phyloP scores from a whole-genome alignment of 371 early-diverging fungal genomes.

The Apophysomyces trapeziformis region DNA sequence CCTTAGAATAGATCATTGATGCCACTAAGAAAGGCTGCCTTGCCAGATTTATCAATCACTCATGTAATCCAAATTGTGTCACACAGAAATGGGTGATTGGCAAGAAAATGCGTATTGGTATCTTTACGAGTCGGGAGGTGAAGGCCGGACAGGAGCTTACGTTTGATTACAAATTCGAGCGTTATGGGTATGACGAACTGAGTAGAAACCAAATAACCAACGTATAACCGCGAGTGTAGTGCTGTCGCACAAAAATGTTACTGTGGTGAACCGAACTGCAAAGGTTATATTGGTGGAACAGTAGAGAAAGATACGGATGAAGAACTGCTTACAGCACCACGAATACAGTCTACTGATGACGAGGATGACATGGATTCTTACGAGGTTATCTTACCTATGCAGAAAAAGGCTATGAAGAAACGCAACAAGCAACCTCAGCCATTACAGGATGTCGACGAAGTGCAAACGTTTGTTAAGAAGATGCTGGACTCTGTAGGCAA shows the following conservation, averaged over 20 bases:
- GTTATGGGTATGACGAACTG: conserved; percentile 57
- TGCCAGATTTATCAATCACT: conserved; percentile 92
- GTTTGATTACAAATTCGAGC: conserved; percentile 91
- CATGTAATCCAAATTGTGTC: conserved; percentile 87
- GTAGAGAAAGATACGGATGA: conserved; percentile 20
- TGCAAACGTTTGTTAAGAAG: conserved; percentile 63
- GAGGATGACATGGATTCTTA: conserved; percentile 8
- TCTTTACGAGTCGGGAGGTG: conserved; percentile 74
- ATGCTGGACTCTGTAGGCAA: conserved; percentile 64
- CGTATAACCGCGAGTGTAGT: conserved; percentile 36
- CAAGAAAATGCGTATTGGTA: conserved; percentile 74
- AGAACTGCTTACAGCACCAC: conserved; percentile 6
- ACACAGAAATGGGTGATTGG: conserved; percentile 86
- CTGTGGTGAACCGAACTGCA: conserved; percentile 87
- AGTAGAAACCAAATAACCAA: not conserved
- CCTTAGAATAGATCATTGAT: conserved; percentile 71
- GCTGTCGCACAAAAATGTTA: conserved; percentile 88
- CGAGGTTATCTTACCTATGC: conserved; percentile 30
- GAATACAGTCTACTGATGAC: conserved; percentile 14
- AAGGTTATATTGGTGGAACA: conserved; percentile 85
- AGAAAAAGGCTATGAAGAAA: conserved; percentile 30
- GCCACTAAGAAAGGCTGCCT: conserved; percentile 85
- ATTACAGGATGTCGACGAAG: conserved; percentile 56
- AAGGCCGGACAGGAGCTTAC: conserved; percentile 83
- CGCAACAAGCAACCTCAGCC: conserved; percentile 29